phyloP scores from a whole-genome alignment of 768 basidiomycete genomes.

The Lentinula raphanica region DNA sequence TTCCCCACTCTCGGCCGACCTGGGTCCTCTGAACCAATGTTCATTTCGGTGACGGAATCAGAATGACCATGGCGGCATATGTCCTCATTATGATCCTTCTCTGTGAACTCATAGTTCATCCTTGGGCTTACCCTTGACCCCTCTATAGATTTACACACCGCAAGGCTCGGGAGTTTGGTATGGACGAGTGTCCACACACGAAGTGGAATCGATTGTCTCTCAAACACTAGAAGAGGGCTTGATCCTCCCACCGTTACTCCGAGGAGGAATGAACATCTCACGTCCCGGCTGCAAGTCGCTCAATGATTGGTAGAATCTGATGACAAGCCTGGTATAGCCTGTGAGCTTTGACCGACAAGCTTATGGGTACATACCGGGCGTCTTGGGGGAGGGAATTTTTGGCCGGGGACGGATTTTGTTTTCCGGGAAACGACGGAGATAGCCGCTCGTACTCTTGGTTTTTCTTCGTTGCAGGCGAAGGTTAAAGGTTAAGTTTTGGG shows the following conservation, averaged over 20 bases:
- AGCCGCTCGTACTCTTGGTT: not conserved
- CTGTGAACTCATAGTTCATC: not conserved
- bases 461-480: not conserved
- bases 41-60: too few relatives aligned
- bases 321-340: not conserved
- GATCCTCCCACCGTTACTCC: conserved; percentile 78
- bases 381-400: too few relatives aligned
- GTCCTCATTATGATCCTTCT: not conserved
- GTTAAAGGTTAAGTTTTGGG: not conserved
- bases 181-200: conserved; percentile 87
- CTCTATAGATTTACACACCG: conserved; percentile 74
- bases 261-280: conserved; percentile 79
- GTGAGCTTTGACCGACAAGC: not conserved
- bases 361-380: too few relatives aligned
- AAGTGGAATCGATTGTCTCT: conserved; percentile 79
- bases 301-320: conserved; percentile 58
- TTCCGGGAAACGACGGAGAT: not conserved
- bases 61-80: not conserved
- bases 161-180: conserved; percentile 88
- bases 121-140: not conserved
- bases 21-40: not conserved
- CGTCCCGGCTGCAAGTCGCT: conserved; percentile 63
- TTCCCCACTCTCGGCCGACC: not conserved
- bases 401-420: not conserved
- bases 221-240: conserved; percentile 84